Conservation (phyloP, 169 alveolate genomes). For the Haemoproteus tartakovskyi region DNA sequence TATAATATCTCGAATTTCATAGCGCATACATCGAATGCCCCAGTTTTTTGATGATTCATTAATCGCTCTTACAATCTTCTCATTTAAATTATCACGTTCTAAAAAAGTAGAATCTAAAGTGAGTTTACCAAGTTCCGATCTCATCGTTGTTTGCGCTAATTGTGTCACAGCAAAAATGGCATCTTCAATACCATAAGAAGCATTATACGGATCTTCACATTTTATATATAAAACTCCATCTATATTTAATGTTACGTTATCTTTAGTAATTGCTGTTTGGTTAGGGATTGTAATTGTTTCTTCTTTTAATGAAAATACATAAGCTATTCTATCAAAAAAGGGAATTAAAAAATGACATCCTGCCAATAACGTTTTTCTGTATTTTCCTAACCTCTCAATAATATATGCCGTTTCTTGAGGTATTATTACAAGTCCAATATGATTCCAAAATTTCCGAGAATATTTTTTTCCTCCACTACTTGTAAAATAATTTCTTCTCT, state of each 20-base stretch:
- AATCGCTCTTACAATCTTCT: slow-evolving; percentile 86
- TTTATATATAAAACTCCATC: slow-evolving; percentile 93
- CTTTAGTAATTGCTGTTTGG: slow-evolving; percentile 94
- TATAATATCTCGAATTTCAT: slow-evolving; percentile 92
- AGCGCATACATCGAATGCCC: slow-evolving; percentile 93
- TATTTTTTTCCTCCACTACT: slow-evolving; percentile 39
- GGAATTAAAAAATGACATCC: slow-evolving; percentile 92
- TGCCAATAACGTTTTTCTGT: slow-evolving; percentile 82
- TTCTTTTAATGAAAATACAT: slow-evolving; percentile 91
- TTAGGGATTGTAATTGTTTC: slow-evolving; percentile 89
- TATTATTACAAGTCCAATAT: slow-evolving; percentile 84
- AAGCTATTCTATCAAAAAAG: slow-evolving; percentile 87
- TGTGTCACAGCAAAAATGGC: slow-evolving; percentile 91
- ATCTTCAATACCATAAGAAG: slow-evolving; percentile 92
- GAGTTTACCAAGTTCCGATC: slow-evolving; percentile 94
- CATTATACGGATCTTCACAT: slow-evolving; percentile 83
- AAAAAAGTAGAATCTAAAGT: slow-evolving; percentile 93
- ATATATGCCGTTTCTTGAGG: slow-evolving; percentile 92
- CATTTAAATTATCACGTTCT: slow-evolving; percentile 90
- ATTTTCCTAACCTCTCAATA: slow-evolving; percentile 90
- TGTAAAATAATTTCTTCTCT: slow-evolving; percentile 29
- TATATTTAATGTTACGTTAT: slow-evolving; percentile 89
- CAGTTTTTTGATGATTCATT: slow-evolving; percentile 90
- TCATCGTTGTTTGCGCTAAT: slow-evolving; percentile 94
- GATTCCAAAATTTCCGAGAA: slow-evolving; percentile 8